These are phyloP conservation scores for Fusarium gaditjirri DNA, from an alignment of 2,329 filamentous ascomycete genomes.

Conservation along the genomic window DNA sequence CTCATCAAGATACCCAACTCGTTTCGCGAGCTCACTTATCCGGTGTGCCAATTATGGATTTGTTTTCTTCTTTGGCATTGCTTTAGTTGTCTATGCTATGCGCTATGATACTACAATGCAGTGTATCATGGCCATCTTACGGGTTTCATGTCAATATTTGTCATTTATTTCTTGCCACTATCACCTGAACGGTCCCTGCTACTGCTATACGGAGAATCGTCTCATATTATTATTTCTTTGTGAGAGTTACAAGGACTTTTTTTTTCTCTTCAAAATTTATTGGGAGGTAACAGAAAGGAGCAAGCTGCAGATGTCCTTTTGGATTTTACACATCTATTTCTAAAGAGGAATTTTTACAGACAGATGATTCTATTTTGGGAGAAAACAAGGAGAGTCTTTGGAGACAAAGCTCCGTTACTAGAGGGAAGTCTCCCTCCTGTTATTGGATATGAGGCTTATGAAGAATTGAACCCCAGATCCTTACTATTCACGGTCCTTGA, in stretches of 20 bases:
- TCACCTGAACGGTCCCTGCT: slow-evolving; percentile 4
- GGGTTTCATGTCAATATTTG: slow-evolving; percentile 30
- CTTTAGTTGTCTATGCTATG: slow-evolving; percentile 27
- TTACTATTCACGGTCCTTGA: slow-evolving; percentile 20
- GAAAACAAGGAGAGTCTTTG: slow-evolving; percentile 18
- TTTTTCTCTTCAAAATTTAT: neutral
- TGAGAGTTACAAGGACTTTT: slow-evolving; percentile 3
- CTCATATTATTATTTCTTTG: slow-evolving; percentile 8
- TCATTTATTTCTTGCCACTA: slow-evolving; percentile 26
- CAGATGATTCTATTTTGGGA: slow-evolving; percentile 8
- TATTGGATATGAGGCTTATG: slow-evolving; percentile 17
- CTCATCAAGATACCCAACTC: slow-evolving; percentile 56
- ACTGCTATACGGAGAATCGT: neutral
- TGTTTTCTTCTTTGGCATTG: slow-evolving; percentile 40
- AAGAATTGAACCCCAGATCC: slow-evolving; percentile 14
- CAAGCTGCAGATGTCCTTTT: slow-evolving; percentile 1
- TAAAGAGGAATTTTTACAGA: slow-evolving; percentile 16
- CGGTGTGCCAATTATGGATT: slow-evolving; percentile 47
- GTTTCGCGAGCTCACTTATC: slow-evolving; percentile 51
- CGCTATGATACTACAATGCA: slow-evolving; percentile 22
- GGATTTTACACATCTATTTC: slow-evolving; percentile 21
- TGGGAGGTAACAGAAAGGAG: slow-evolving; percentile 2
- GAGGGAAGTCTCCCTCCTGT: neutral
- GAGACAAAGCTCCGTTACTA: slow-evolving; percentile 10
- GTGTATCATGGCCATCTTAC: slow-evolving; percentile 29